These are phyloP conservation scores for Globisporangium megalacanthum DNA, from an alignment of 352 stramenopile species.

Conservation along the genomic window DNA sequence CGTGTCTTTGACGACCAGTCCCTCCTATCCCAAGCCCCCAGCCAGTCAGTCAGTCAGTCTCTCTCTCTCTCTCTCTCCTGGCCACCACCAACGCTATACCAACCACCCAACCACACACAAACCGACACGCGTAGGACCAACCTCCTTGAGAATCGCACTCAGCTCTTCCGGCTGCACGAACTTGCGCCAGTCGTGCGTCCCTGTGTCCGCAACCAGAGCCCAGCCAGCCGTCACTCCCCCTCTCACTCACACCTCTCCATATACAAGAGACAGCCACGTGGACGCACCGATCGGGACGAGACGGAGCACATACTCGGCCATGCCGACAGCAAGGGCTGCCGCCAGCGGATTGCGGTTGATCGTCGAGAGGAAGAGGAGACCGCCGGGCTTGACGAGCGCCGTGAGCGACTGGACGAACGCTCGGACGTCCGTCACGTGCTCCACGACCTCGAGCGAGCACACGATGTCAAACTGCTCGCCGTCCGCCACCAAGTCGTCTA, in stretches of 20 bases:
- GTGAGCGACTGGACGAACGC: slow-evolving; percentile 72
- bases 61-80: too few species aligned
- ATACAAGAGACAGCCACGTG: neutral
- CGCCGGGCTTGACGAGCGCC: slow-evolving; percentile 74
- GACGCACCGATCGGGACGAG: slow-evolving; percentile 55
- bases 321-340: slow-evolving; percentile 59
- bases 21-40: slow-evolving; percentile 22
- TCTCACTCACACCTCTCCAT: neutral
- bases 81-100: too few species aligned
- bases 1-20: slow-evolving; percentile 54
- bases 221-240: neutral
- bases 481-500: slow-evolving; percentile 68
- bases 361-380: slow-evolving; percentile 78
- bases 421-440: slow-evolving; percentile 69
- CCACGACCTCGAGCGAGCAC: slow-evolving; percentile 82
- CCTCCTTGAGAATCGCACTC: slow-evolving; percentile 44
- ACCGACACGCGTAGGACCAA: neutral
- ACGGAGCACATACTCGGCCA: slow-evolving; percentile 69
- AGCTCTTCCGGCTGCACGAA: slow-evolving; percentile 75
- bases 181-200: slow-evolving; percentile 85
- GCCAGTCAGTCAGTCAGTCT: neutral
- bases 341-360: slow-evolving; percentile 79
- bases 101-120: too few species aligned
- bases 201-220: slow-evolving; percentile 11
- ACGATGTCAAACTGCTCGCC: slow-evolving; percentile 80